phyloP scores from a whole-genome alignment of 331 rosid species.

The Stylosanthes scabra region DNA sequence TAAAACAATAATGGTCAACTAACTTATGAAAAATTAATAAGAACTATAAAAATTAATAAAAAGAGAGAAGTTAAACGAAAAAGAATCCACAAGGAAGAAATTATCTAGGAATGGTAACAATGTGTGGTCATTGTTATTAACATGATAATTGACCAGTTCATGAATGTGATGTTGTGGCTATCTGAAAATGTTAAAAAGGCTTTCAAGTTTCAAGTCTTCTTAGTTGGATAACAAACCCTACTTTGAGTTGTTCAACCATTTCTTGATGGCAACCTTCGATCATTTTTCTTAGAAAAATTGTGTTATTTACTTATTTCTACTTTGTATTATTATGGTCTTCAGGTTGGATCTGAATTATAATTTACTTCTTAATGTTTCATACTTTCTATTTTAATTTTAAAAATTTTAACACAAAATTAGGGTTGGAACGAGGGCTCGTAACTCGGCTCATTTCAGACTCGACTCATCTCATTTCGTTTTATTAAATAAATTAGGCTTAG shows the following conservation, averaged over 20 bases:
- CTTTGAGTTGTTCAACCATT: constrained; percentile 19
- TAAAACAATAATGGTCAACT: too few relatives aligned
- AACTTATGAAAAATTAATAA: too few relatives aligned
- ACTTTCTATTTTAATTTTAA: too few relatives aligned
- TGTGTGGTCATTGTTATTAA: not conserved
- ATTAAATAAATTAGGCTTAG: too few relatives aligned
- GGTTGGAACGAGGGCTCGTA: too few relatives aligned
- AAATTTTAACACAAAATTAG: too few relatives aligned
- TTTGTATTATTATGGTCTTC: too few relatives aligned
- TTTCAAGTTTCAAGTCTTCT: not conserved
- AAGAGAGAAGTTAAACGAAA: not conserved
- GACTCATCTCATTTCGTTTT: too few relatives aligned
- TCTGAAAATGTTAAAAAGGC: constrained; percentile 28
- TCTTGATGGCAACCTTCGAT: constrained; percentile 35
- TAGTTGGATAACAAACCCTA: not conserved
- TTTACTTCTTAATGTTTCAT: too few relatives aligned
- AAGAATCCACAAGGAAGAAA: not conserved
- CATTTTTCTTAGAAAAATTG: constrained; percentile 26
- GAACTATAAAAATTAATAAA: too few relatives aligned
- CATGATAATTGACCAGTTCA: constrained; percentile 4
- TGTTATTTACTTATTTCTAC: constrained; percentile 24
- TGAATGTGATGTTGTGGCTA: constrained; percentile 40
- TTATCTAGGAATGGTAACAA: not conserved
- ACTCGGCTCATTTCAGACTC: too few relatives aligned
- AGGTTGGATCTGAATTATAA: too few relatives aligned